A percentile compares a stretch with the other conserved stretches of the same genome.
These are phyloP conservation scores for Angomonas deanei DNA, from an alignment of 208 protist genomes.

Conservation along the genomic window DNA sequence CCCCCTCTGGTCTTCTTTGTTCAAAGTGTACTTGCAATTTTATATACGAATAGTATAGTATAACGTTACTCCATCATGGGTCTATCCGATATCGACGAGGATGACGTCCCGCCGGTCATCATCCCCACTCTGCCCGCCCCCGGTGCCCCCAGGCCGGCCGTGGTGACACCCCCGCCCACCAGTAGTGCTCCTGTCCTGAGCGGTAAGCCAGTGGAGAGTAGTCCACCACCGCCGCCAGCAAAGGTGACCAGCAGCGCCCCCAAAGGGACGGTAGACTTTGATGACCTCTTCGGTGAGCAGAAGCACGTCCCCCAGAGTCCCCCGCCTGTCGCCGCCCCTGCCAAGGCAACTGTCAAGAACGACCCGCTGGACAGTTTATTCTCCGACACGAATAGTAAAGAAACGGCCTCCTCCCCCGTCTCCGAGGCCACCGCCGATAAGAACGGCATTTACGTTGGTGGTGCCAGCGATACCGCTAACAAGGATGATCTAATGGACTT, in stretches of 20 bases:
- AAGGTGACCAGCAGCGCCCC: conserved; percentile 9
- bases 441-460: conserved; percentile 24
- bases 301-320: conserved; percentile 10
- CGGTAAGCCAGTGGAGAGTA: too few species aligned
- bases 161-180: background rate
- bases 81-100: conserved; percentile 79
- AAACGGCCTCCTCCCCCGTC: background rate
- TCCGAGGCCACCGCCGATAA: background rate
- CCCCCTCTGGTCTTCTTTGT: conserved; percentile 2
- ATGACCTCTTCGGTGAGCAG: conserved; percentile 56
- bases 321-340: background rate
- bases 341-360: background rate
- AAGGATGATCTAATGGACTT: conserved; percentile 62
- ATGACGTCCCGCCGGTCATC: conserved; percentile 20
- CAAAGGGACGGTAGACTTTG: conserved; percentile 20
- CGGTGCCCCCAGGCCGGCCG: background rate
- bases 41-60: too few species aligned
- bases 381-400: too few species aligned
- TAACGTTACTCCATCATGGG: conserved; percentile 34
- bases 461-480: background rate
- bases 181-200: background rate
- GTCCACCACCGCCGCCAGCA: too few species aligned
- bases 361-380: conserved; percentile 28
- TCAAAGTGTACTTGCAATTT: background rate
- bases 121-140: background rate